Conservation (phyloP, 306 rosid genomes). For the Citrullus amarus region DNA sequence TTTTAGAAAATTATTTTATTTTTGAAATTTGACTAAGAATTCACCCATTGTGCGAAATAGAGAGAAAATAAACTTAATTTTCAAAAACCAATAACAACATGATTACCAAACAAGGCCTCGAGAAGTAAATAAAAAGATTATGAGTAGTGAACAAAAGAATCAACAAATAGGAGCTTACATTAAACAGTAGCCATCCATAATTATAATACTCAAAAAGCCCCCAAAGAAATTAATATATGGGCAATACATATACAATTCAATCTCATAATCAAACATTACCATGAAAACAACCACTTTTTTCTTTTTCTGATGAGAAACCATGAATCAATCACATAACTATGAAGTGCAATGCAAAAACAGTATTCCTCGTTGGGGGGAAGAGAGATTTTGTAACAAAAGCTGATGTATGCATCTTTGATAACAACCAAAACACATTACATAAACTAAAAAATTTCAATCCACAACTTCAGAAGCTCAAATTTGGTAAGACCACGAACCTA, state of each 20-base stretch:
- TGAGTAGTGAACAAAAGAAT: background rate
- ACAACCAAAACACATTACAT: background rate
- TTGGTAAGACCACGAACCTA: background rate
- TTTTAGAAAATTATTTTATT: no score
- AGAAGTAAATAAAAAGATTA: no score
- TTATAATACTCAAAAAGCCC: background rate
- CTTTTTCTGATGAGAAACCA: background rate
- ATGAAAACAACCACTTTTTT: background rate
- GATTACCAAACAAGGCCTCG: no score
- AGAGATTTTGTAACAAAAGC: background rate
- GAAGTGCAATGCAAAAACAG: background rate
- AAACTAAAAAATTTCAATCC: background rate
- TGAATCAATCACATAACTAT: background rate
- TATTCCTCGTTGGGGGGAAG: background rate
- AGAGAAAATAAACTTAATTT: no score
- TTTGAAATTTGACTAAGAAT: no score
- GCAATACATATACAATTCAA: background rate
- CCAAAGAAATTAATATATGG: background rate
- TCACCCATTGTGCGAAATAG: no score
- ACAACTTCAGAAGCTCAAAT: background rate
- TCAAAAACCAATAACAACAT: no score
- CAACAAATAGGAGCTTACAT: background rate
- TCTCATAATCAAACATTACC: background rate
- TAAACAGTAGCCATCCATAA: background rate
- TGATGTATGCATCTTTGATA: background rate